These are phyloP conservation scores for Tagetes erecta DNA, from an alignment of 129 eudicot species.

Conservation along the genomic window DNA sequence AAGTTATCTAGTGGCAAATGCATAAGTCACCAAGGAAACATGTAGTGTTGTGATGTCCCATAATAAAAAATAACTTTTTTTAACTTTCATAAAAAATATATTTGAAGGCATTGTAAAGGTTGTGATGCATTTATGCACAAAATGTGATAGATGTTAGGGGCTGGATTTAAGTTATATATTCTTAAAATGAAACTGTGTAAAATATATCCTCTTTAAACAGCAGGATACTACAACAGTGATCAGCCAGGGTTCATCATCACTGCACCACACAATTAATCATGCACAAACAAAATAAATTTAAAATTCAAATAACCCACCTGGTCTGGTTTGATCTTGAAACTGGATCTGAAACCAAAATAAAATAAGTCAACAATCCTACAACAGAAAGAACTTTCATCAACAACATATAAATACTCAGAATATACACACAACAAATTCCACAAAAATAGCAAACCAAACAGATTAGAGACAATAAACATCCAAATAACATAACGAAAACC, in stretches of 20 bases:
- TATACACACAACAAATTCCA: constrained; percentile 25
- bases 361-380: constrained; percentile 11
- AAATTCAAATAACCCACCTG: constrained; percentile 30
- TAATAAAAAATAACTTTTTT: no score
- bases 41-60: no score
- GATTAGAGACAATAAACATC: neutral
- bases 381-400: constrained; percentile 5
- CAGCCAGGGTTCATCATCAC: neutral
- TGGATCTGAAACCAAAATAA: constrained; percentile 26
- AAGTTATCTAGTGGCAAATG: no score
- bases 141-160: no score
- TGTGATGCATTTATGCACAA: no score
- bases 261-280: neutral
- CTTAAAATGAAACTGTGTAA: no score
- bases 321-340: constrained; percentile 17
- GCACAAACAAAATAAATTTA: neutral
- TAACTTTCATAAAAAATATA: no score
- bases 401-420: constrained; percentile 7
- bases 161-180: no score
- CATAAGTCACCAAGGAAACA: no score
- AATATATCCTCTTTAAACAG: no score
- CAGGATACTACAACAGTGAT: neutral
- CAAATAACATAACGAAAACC: constrained; percentile 15
- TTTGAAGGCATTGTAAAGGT: no score
- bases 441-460: constrained; percentile 9